Base-by-base conservation (phyloP, 179 eudicot species). In the Actinidia arguta region DNA sequence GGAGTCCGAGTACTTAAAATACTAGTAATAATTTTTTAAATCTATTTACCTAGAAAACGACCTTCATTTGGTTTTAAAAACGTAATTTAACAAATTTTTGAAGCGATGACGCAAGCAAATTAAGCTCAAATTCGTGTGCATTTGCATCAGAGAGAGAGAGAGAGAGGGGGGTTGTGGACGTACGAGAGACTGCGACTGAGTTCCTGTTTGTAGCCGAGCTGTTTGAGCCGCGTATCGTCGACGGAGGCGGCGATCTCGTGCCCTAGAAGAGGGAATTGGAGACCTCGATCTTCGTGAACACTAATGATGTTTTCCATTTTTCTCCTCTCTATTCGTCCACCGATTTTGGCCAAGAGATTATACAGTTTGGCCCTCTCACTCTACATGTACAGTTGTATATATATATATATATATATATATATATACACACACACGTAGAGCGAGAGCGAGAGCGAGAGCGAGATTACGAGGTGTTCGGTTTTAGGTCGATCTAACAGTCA, bases 151-250 rank as follows among this genome's bases (percentile, higher is more conserved):
- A 31, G 31, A 61, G 67, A 62, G 25, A 8, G 11, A 12, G 22
- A 25, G 22, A 0, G 69, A 64, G 70, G 70, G 8, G 13, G 18
- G 0, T 3, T 3, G 14, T 3, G 50, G 51, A 81, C 95, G 62
- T 89, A 92, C 96, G 94, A 92, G 84, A 92, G 92, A 72, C 87
- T 79, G 54, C 96, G 96, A 51, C 82, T 69, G 82, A 92, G 96
- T 84, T 92, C 96, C 58, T 90, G 96, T 86, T 91, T 92, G 89
- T 91, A 92, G 1, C 96, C 94, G 8, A 92, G 81, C 78, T 91
- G 85, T 66, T 87, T 89, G 77, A 92, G 78, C 14, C 85, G 87
- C 50, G 82, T 76, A 66, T 82, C 87, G 54, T 82, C 87, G 54
- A 85, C 90, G 11, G 61, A 25, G 13, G 27, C 78, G 1, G 73